Base-by-base conservation (phyloP, 495 filamentous ascomycete genomes). In the Neurospora terricola region DNA sequence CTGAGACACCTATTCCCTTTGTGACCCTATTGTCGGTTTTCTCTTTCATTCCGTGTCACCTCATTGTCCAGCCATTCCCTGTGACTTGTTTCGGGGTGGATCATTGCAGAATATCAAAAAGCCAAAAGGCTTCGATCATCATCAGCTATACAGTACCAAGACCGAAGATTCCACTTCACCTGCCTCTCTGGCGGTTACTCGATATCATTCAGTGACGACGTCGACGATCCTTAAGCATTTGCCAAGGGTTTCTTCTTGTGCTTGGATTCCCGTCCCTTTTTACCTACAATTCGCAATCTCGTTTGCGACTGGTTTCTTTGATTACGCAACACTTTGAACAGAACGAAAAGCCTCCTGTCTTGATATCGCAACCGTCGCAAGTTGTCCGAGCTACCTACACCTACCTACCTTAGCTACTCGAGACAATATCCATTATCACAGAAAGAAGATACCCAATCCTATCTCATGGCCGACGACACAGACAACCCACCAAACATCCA, bases 391-490 rank as follows among this genome's bases (percentile, higher is more conserved):
- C 30, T 66, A 34, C 54, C 23, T 62, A 62, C 54, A 59, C 8
- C 48, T 59, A 59, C 23, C 11, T 62, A 30, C 2, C 27, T 18
- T 6, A 1, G 54, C 6, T 30, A 2, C 54, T 62, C 9, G 27
- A 30, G 11, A 59, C 23, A 59, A 6, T 1, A 30, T 30, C 2
- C 2, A 59, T 30, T 30, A 62, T 62, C 23, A 12, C 54, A 1
- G 54, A 66, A 66, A 66, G 54, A 9, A 8, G 14, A 66, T 14
- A 66, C 1, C 54, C 18, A 14, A 3, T 34, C 14, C 23, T 18
- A 4, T 68, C 70, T 21, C 75, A 84, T 84, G 83, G 78, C 79
- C 72, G 75, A 76, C 59, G 70, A 73, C 37, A 43, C 38, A 18
- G 21, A 66, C 54, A 66, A 66, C 7, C 37, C 75, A 23, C 54